Evolutionary conservation across 2,329 filamentous ascomycete species (phyloP), one percentile per base, ranked within the genome.

Genomic region (Pyrenophora teres): DNA sequence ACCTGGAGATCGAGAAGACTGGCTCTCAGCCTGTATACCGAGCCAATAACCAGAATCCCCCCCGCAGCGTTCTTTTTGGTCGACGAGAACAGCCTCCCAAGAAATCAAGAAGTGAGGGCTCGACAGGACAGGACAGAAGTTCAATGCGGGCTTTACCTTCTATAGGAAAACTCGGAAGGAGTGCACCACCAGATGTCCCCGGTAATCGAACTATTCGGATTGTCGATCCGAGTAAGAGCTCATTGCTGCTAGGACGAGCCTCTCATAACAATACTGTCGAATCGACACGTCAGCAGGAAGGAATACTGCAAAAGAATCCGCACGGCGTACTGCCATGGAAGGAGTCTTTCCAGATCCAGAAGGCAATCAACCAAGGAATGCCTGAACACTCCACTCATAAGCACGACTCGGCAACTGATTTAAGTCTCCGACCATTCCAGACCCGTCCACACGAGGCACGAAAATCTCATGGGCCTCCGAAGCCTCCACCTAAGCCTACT

Each of bases 311-410:
- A 12, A 31, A 30, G 8, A 7, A 37, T 15, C 50, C 46, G n/a
- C 40, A 35, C 10, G 32, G 40, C 16, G 40, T 53, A 0, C 50
- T 53, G 6, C 40, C 50, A 16, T 53, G 50, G 50, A 40, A 43
- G 13, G 50, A 53, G n/a, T 53, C 50, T 5, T 50, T 53, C 16
- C 36, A 53, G 16, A 21, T 42, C 9, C 50, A 53, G 15, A 40
- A 38, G 7, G 36, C 33, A 13, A 15, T 50, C 39, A 49, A 35
- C 13, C 19, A 40, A 44, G 40, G 40, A 16, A 18, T 30, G 15
- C 36, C 50, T 21, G 36, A 21, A 32, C 23, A 40, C 23, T 30
- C 40, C 21, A 35, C 46, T 4, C 4, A 30, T 6, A 53, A 46
- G 40, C 35, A 40, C 18, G 50, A 53, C 32, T 53, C 50, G 4